Evolutionary conservation across 208 protist species (phyloP), one percentile per base, ranked within the genome.

Genomic region (Trichomonas vaginalis): DNA sequence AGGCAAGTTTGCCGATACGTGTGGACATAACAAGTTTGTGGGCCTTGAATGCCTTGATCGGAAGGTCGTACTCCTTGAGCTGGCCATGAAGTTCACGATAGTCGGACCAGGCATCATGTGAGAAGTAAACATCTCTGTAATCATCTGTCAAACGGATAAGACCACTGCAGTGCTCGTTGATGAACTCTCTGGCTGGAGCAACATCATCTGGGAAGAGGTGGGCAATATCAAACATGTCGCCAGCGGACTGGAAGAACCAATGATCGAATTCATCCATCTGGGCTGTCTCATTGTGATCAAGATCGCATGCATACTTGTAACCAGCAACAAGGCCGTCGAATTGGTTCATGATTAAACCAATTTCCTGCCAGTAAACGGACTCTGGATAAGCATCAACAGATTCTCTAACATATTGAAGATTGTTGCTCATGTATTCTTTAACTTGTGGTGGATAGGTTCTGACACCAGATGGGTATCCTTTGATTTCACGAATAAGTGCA

Each of bases 1-100:
- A 98, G 70, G 97, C 96, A 23, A 98, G 80, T 35, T 97, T 82
- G 12, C 97, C 98, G 27, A 92, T 40, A 92, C 86, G 86, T 51
- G 86, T 51, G 35, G 86, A 92, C 17, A 92, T 48, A 40, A 92
- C 45, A 48, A 92, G 10, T 14, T 45, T 23, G 8, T 92, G 23
- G 17, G 86, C 86, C 17, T 92, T 92, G 86, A 92, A 92, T 37
- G n/a, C 79, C 27, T 83, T 83, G 46, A 92, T 4, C 21, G 40
- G 86, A 47, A 92, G 42, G 46, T 92, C 9, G 14, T 42, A 45
- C 17, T 92, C 86, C 35, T 92, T 92, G 17, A 92, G 45, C 39
- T 92, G 40, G 4, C 86, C 86, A 39, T 92, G 86, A 92, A 92
- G 86, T 51, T 92, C 86, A 8, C 86, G 4, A 32, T 51, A 92